Evolutionary conservation across 2,329 filamentous ascomycete species (phyloP).

Genomic region (Trematosphaeria pertusa): DNA sequence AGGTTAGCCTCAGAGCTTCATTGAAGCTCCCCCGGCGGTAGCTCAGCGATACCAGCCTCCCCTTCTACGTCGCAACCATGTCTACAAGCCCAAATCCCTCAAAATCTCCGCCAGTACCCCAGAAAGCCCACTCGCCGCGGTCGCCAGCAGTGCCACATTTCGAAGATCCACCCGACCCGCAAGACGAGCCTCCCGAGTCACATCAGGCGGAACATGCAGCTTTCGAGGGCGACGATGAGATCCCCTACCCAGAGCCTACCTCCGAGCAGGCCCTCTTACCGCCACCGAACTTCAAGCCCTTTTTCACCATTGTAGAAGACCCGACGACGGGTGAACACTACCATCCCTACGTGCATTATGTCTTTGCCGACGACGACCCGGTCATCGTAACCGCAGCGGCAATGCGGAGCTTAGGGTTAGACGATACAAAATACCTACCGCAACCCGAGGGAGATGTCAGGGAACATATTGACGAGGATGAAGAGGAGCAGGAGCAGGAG

Average conservation of each 20-base stretch:
- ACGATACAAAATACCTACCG: slow-evolving; percentile 49
- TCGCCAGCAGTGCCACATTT: slow-evolving; percentile 31
- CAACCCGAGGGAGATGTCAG: slow-evolving; percentile 29
- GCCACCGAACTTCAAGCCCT: slow-evolving; percentile 71
- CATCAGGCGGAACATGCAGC: slow-evolving; percentile 28
- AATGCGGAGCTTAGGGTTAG: slow-evolving; percentile 60
- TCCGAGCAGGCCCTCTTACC: slow-evolving; percentile 46
- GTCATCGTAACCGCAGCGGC: slow-evolving; percentile 74
- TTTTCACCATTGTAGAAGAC: slow-evolving; percentile 88
- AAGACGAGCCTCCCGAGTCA: slow-evolving; percentile 25
- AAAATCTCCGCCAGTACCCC: slow-evolving; percentile 24
- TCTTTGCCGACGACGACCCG: slow-evolving; percentile 91
- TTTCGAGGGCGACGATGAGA: slow-evolving; percentile 33
- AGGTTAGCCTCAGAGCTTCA: slow-evolving; percentile 24
- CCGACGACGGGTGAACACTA: slow-evolving; percentile 73
- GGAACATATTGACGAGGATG: slow-evolving; percentile 21
- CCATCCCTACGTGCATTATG: slow-evolving; percentile 88
- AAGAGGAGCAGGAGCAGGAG: slow-evolving; percentile 33
- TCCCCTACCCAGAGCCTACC: slow-evolving; percentile 42
- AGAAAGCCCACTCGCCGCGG: slow-evolving; percentile 30
- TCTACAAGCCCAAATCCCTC: slow-evolving; percentile 31
- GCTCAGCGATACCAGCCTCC: slow-evolving; percentile 23
- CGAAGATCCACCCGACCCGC: slow-evolving; percentile 27
- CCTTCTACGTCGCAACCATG: slow-evolving; percentile 31
- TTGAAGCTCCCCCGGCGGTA: slow-evolving; percentile 29